Percentiles rank a stretch among this genome's conserved stretches.
Conservation (phyloP, 805 yeast genomes). For the Millerago galiae region DNA sequence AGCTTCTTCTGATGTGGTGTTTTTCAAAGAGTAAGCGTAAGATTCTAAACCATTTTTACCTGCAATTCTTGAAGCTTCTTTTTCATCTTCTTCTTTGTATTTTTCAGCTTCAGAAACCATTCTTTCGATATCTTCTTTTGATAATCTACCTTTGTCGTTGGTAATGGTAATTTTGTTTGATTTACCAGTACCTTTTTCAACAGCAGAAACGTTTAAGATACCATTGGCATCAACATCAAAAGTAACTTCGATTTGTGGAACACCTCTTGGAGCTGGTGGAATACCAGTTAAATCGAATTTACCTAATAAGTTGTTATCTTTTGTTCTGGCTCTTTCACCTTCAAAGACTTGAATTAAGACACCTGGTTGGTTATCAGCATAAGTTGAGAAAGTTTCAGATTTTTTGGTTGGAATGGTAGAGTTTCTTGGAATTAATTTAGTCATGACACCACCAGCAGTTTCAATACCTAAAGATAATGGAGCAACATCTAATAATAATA, state of each 20-base stretch:
- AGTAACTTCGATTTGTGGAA: conserved; percentile 96
- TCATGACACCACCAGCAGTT: conserved; percentile 99
- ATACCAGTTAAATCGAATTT: conserved; percentile 94
- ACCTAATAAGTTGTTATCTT: conserved; percentile 94
- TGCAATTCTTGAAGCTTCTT: conserved; percentile 86
- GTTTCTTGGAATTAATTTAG: conserved; percentile 56
- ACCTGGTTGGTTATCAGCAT: conserved; percentile 98
- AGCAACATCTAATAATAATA: conserved; percentile 92
- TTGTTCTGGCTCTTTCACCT: conserved; percentile 97
- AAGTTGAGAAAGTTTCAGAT: conserved; percentile 94
- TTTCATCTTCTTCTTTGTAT: conserved; percentile 93
- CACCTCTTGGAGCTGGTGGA: conserved; percentile 99
- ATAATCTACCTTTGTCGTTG: conserved; percentile 97
- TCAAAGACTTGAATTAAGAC: conserved; percentile 94
- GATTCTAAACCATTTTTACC: conserved; percentile 96
- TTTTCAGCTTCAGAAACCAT: conserved; percentile 98
- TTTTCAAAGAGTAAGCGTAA: conserved; percentile 89
- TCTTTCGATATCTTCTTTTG: conserved; percentile 95
- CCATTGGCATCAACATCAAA: conserved; percentile 97
- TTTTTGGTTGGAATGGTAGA: conserved; percentile 82
- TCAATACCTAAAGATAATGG: conserved; percentile 97
- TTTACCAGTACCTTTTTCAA: conserved; percentile 98
- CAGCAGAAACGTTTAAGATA: conserved; percentile 91
- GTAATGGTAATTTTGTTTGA: conserved; percentile 95
- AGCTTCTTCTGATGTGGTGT: conserved; percentile 64